These are phyloP conservation scores for Dalbergia cultrata DNA, from an alignment of 306 rosid species.

Conservation along the genomic window DNA sequence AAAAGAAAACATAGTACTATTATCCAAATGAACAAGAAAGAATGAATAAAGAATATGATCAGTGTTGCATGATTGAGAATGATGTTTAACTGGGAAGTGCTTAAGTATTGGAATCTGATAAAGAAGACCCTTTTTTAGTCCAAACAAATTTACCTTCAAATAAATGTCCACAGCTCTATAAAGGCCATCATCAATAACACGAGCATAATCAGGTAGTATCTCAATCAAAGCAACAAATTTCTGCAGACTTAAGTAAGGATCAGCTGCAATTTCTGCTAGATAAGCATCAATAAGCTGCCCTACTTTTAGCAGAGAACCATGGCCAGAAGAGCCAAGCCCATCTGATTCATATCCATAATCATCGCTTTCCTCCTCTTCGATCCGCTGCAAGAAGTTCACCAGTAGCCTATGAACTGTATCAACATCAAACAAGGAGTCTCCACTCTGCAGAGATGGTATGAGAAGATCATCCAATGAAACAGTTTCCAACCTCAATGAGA, in stretches of 20 bases:
- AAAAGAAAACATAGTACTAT: background rate
- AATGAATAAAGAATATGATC: background rate
- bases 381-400: conserved; percentile 71
- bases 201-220: conserved; percentile 88
- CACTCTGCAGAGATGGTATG: conserved; percentile 70
- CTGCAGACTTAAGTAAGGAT: conserved; percentile 68
- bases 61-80: conserved; percentile 32
- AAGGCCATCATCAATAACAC: conserved; percentile 85
- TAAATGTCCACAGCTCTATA: conserved; percentile 87
- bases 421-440: conserved; percentile 81
- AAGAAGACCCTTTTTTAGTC: conserved; percentile 4
- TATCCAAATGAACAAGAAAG: conserved; percentile 18
- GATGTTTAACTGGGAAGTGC: conserved; percentile 20
- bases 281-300: conserved; percentile 83
- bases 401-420: conserved; percentile 81
- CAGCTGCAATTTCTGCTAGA: conserved; percentile 91
- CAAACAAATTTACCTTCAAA: conserved; percentile 68
- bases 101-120: conserved; percentile 1
- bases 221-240: conserved; percentile 76
- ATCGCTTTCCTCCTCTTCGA: conserved; percentile 79
- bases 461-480: conserved; percentile 83
- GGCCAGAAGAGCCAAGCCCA: conserved; percentile 64
- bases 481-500: conserved; percentile 70
- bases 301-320: conserved; percentile 79
- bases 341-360: conserved; percentile 88